These are phyloP conservation scores for Rosa lucieae DNA, from an alignment of 306 rosid species.

Conservation along the genomic window DNA sequence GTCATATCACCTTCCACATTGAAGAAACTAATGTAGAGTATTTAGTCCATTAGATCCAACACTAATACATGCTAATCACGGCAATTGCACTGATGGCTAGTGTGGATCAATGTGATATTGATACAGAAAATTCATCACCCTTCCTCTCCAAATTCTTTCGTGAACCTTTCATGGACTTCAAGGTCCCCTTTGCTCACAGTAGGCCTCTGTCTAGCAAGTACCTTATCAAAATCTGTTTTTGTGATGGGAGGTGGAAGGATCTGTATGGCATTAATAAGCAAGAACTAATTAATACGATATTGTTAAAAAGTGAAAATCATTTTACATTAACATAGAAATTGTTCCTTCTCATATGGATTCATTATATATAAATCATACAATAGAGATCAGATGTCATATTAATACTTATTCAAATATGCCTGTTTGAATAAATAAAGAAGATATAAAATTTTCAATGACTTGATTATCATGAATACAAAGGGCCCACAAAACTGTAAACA, in stretches of 20 bases:
- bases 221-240: slow-evolving; percentile 90
- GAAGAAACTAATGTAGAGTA: slow-evolving; percentile 28
- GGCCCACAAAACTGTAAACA: neutral
- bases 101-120: slow-evolving; percentile 39
- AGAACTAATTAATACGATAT: neutral
- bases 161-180: slow-evolving; percentile 89
- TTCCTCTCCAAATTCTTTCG: slow-evolving; percentile 98
- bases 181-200: slow-evolving; percentile 94
- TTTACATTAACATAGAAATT: neutral
- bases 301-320: neutral
- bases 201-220: slow-evolving; percentile 95
- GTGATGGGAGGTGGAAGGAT: slow-evolving; percentile 95
- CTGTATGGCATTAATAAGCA: slow-evolving; percentile 45
- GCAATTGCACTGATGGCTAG: slow-evolving; percentile 28
- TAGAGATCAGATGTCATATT: neutral
- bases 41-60: slow-evolving; percentile 47
- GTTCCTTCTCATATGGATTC: neutral
- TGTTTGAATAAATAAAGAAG: neutral
- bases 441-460: neutral
- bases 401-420: neutral
- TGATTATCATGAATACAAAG: neutral
- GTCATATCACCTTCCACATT: slow-evolving; percentile 43
- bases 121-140: slow-evolving; percentile 56
- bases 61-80: slow-evolving; percentile 37
- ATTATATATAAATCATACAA: neutral